Conservation (phyloP, 2,329 filamentous ascomycete species). For the Fusarium denticulatum region DNA sequence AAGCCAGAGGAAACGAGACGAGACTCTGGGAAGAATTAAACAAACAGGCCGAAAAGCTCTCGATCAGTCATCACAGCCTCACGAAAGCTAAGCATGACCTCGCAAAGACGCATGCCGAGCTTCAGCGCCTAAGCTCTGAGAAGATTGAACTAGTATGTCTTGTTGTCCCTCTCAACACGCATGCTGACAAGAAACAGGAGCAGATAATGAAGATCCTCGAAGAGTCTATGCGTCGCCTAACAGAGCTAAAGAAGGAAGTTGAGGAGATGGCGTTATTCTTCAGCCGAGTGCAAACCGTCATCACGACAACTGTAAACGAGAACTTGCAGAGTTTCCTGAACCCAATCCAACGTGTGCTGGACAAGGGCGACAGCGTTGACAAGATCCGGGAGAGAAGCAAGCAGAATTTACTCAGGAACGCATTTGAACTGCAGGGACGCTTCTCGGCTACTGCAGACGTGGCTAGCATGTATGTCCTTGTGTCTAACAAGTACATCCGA, state of each 20-base stretch:
- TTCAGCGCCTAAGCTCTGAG: neutral
- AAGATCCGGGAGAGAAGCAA: neutral
- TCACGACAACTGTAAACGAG: neutral
- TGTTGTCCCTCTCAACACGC: fast-evolving
- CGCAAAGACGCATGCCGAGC: neutral
- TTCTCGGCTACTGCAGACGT: neutral
- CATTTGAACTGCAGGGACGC: neutral
- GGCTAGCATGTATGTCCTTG: neutral
- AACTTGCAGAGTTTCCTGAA: neutral
- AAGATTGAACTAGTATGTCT: neutral
- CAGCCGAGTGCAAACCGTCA: neutral
- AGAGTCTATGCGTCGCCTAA: neutral
- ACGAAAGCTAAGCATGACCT: neutral
- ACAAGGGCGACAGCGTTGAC: neutral
- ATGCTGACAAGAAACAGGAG: neutral
- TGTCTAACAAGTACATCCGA: neutral
- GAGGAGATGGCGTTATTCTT: neutral
- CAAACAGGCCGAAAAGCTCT: neutral
- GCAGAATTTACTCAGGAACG: neutral
- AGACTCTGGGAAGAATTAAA: neutral
- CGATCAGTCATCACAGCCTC: neutral
- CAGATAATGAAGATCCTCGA: neutral
- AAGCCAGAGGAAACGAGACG: neutral
- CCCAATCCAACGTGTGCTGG: neutral
- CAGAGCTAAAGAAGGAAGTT: neutral